These are phyloP conservation scores for Pleurotus tuber-regium DNA, from an alignment of 768 basidiomycete species.

Conservation along the genomic window DNA sequence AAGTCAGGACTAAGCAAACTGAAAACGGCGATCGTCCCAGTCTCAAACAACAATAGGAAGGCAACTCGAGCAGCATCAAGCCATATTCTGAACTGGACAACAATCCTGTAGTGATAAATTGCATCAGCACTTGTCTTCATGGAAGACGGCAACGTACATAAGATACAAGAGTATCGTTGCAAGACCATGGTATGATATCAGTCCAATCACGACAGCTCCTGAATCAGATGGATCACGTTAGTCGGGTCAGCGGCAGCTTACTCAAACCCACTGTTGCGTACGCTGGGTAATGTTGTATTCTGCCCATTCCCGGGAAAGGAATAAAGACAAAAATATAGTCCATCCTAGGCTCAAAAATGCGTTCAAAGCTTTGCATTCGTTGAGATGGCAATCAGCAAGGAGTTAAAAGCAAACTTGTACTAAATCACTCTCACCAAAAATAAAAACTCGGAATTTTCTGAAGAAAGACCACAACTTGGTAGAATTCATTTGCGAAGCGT, in stretches of 20 bases:
- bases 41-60: constrained; percentile 26
- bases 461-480: constrained; percentile 29
- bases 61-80: constrained; percentile 31
- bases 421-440: constrained; percentile 30
- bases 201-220: constrained; percentile 32
- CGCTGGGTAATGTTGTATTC: constrained; percentile 30
- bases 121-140: background rate
- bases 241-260: background rate
- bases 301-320: constrained; percentile 33
- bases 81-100: constrained; percentile 36
- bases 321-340: constrained; percentile 30
- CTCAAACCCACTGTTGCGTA: constrained; percentile 22
- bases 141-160: constrained; percentile 24
- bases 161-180: constrained; percentile 33
- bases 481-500: constrained; percentile 17
- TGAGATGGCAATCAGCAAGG: too few species aligned
- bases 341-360: constrained; percentile 30
- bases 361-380: constrained; percentile 34
- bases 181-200: constrained; percentile 28
- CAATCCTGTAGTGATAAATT: constrained; percentile 26
- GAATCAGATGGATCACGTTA: background rate
- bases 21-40: constrained; percentile 31
- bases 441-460: constrained; percentile 27
- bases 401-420: too few species aligned
- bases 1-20: constrained; percentile 26